Base-by-base conservation (phyloP, 2,329 filamentous ascomycete genomes). In the Ceratocystis colombiana region DNA sequence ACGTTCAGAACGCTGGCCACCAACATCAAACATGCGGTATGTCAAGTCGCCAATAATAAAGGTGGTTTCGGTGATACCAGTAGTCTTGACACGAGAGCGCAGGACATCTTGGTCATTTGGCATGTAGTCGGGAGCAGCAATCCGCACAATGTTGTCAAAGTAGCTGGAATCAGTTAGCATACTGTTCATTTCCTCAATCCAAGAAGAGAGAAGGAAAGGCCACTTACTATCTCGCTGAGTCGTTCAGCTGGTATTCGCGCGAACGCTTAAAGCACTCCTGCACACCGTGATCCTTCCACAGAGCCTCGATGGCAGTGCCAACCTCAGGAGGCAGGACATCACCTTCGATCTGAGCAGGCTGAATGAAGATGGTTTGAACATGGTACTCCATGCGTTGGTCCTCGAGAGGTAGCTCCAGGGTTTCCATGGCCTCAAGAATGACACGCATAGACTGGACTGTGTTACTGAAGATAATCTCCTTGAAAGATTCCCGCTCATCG, bases 331-430 rank as follows among this genome's bases (percentile, higher is more conserved):
- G 91, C 46, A 96, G 82, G 71, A 90, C 90, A 74, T 96, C 92
- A 70, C 92, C 92, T 78, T 96, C 92, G 70, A 96, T 96, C 80
- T 96, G 92, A 70, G 90, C 89, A 63, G 92, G 92, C 76, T 96
- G 92, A 90, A 96, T 96, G 82, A 96, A 96, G 76, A 96, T 95
- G 74, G 92, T 96, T 80, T 96, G 91, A 67, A 96, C 92, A 76
- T 96, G 92, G 79, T 96, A 96, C 78, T 96, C 92, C 81, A 93
- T 90, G 73, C 90, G 87, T 75, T 89, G 88, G 75, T 96, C 91
- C 75, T 94, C 90, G 65, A 96, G 84, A 28, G 92, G 92, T 25
- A 96, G 82, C 77, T 86, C 84, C 46, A 87, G 79, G 20, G 84
- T 84, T 75, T 86, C 84, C 84, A 87, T 87, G 55, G 84, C 84